These are phyloP conservation scores for Lactarius pseudohatsudake DNA, from an alignment of 768 basidiomycete genomes.

Conservation along the genomic window DNA sequence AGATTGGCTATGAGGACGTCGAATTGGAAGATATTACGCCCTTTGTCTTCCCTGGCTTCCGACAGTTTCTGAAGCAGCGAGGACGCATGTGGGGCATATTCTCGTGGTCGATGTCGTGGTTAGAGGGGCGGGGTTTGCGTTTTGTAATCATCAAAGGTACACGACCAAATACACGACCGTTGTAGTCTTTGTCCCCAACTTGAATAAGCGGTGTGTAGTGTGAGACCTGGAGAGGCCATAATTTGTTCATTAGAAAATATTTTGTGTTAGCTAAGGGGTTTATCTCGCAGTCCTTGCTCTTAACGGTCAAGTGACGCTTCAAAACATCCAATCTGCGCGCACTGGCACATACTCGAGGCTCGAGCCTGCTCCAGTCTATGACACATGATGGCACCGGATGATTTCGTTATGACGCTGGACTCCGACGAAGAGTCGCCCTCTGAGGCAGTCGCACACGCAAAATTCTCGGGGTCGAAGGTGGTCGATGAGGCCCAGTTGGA, in stretches of 20 bases:
- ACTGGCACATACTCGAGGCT: neutral
- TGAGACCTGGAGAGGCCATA: neutral
- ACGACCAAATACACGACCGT: constrained; percentile 19
- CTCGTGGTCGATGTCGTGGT: constrained; percentile 40
- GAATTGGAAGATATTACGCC: constrained; percentile 54
- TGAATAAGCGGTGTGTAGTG: neutral
- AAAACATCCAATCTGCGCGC: neutral
- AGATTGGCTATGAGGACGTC: constrained; percentile 54
- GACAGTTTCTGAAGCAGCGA: constrained; percentile 45
- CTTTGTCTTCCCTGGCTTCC: constrained; percentile 60
- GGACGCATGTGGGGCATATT: constrained; percentile 49
- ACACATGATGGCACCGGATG: constrained; percentile 46
- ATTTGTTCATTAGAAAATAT: neutral
- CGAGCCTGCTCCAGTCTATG: neutral
- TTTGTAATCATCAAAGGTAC: constrained; percentile 47
- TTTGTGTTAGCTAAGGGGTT: neutral
- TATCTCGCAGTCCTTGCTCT: neutral
- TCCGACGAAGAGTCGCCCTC: constrained; percentile 58
- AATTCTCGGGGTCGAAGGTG: constrained; percentile 32
- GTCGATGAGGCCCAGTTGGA: constrained; percentile 65
- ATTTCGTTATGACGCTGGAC: constrained; percentile 83
- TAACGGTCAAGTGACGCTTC: constrained; percentile 15
- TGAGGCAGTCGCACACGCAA: constrained; percentile 2
- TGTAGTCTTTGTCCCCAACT: neutral
- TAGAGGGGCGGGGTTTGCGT: constrained; percentile 41